Conservation (phyloP, 169 alveolate species). For the Condylostoma magnum region DNA sequence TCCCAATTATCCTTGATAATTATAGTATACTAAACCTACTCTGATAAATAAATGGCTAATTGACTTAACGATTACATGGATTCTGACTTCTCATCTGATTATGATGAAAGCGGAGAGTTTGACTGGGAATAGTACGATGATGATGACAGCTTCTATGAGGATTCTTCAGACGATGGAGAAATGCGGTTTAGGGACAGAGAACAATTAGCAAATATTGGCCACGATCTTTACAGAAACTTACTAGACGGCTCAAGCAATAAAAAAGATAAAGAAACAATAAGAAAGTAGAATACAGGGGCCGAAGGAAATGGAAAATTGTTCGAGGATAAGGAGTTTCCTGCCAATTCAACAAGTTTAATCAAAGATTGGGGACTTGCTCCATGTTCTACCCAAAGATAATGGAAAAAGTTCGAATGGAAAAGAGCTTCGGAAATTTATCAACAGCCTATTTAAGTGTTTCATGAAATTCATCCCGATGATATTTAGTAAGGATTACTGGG, state of each 20-base stretch:
- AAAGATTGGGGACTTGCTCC: not conserved
- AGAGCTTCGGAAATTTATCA: conserved; percentile 4
- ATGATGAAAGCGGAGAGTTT: too few species aligned
- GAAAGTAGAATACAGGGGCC: not conserved
- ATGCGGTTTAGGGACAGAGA: not conserved
- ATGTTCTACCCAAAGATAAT: not conserved
- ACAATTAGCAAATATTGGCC: not conserved
- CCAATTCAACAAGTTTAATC: not conserved
- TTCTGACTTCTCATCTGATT: too few species aligned
- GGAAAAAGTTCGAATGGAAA: conserved; percentile 18
- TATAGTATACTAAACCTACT: too few species aligned
- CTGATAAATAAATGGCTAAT: too few species aligned
- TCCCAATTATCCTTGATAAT: too few species aligned
- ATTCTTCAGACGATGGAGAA: not conserved
- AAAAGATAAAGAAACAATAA: conserved; percentile 1
- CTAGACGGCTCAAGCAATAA: conserved; percentile 2
- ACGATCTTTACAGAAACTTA: not conserved
- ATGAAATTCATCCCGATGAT: conserved; percentile 43
- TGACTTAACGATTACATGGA: too few species aligned
- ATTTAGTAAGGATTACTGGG: conserved; percentile 75
- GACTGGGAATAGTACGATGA: too few species aligned
- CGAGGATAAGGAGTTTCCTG: conserved; percentile 26
- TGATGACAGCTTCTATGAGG: not conserved
- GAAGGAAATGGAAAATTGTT: not conserved
- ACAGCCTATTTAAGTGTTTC: conserved; percentile 18